These are phyloP conservation scores for Physcomitrellopsis africana DNA, from an alignment of 225 moss, liverwort and hornwort genomes.

Conservation along the genomic window DNA sequence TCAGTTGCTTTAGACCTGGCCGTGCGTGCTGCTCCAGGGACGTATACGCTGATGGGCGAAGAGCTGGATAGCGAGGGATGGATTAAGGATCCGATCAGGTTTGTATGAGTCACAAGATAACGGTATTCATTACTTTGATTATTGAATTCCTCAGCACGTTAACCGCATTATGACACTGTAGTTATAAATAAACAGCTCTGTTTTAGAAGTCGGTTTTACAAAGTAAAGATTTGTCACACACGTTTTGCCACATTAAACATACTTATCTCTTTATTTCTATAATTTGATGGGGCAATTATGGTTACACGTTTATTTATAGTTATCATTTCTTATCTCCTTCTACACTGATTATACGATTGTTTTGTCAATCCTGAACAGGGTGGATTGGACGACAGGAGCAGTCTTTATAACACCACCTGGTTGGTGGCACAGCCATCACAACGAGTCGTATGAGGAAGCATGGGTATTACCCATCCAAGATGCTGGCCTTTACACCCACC, in stretches of 20 bases:
- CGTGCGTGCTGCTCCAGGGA: slow-evolving; percentile 50
- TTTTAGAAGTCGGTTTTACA: neutral
- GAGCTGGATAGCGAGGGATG: slow-evolving; percentile 56
- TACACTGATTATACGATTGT: neutral
- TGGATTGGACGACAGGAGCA: slow-evolving; percentile 60
- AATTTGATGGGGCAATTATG: too few species aligned
- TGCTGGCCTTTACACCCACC: slow-evolving; percentile 69
- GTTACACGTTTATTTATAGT: too few species aligned
- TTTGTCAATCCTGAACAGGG: slow-evolving; percentile 34
- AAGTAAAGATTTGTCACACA: neutral
- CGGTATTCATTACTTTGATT: too few species aligned
- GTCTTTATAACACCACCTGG: slow-evolving; percentile 71
- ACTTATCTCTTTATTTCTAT: neutral
- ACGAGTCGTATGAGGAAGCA: slow-evolving; percentile 62
- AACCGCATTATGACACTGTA: too few species aligned
- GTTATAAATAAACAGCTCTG: too few species aligned
- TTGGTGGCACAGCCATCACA: slow-evolving; percentile 81
- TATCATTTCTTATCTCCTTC: too few species aligned
- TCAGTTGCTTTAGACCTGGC: slow-evolving; percentile 69
- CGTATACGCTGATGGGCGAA: slow-evolving; percentile 67
- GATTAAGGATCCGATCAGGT: slow-evolving; percentile 65
- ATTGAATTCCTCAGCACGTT: neutral
- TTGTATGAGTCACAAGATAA: neutral
- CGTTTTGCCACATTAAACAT: neutral
- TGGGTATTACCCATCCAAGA: slow-evolving; percentile 77